These are phyloP conservation scores for Jamesozyma jinghongensis DNA, from an alignment of 805 yeast genomes.

Conservation along the genomic window DNA sequence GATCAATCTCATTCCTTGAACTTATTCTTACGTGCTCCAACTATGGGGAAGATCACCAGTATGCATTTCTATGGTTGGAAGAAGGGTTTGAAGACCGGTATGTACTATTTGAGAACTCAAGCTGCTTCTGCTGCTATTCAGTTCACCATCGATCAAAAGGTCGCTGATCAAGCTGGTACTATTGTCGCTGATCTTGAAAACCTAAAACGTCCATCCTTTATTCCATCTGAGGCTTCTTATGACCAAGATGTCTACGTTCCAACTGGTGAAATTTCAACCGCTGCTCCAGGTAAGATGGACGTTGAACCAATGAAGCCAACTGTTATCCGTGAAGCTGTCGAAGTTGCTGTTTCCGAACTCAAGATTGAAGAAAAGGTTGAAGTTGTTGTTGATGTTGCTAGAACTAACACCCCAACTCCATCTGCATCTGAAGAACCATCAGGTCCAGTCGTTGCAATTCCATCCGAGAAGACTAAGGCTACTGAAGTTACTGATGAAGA, in stretches of 20 bases:
- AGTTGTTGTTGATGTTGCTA: conserved; percentile 10
- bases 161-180: conserved; percentile 87
- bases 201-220: conserved; percentile 33
- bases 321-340: conserved; percentile 1
- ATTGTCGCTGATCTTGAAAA: conserved; percentile 29
- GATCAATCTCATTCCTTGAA: conserved; percentile 93
- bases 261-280: conserved; percentile 9
- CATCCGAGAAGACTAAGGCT: conserved; percentile 34
- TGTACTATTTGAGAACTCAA: conserved; percentile 95
- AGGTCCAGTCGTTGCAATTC: conserved; percentile 22
- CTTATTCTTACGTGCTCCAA: conserved; percentile 78
- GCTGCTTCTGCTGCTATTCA: conserved; percentile 97
- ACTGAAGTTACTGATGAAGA: conserved; percentile 29
- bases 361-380: neutral
- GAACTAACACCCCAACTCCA: conserved; percentile 30
- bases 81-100: conserved; percentile 96
- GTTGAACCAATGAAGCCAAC: conserved; percentile 2
- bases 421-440: conserved; percentile 25
- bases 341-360: neutral
- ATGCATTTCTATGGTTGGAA: conserved; percentile 99
- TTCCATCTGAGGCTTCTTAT: conserved; percentile 16
- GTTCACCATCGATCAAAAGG: conserved; percentile 74
- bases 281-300: conserved; percentile 5
- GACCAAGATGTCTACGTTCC: conserved; percentile 9
- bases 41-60: conserved; percentile 92